These are phyloP conservation scores for Microthyrium microscopicum DNA, from an alignment of 2,329 filamentous ascomycete species.

Conservation along the genomic window DNA sequence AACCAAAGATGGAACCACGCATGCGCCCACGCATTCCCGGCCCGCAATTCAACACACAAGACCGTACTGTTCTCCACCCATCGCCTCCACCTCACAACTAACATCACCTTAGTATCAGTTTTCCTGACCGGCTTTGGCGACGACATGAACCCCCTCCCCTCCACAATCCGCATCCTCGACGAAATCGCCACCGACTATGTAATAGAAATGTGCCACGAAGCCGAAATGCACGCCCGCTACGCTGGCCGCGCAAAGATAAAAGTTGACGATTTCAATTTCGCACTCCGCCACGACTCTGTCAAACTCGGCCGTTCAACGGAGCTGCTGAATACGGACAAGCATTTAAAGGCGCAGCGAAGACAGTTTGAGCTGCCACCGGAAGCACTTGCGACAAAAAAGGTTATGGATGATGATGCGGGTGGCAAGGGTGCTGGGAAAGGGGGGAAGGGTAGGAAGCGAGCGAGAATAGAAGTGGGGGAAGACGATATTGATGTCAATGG, in stretches of 20 bases:
- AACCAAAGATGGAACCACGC: no score
- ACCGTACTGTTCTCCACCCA: no score
- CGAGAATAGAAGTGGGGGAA: background rate
- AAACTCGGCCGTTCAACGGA: constrained; percentile 84
- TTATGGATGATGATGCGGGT: constrained; percentile 19
- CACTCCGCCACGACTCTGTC: constrained; percentile 65
- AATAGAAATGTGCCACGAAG: constrained; percentile 81
- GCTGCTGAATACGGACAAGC: constrained; percentile 72
- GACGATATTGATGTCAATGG: background rate
- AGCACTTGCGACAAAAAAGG: constrained; percentile 38
- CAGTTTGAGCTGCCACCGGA: constrained; percentile 53
- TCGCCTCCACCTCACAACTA: no score
- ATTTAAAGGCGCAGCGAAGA: constrained; percentile 70
- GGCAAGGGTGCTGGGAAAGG: constrained; percentile 19
- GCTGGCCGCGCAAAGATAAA: constrained; percentile 91
- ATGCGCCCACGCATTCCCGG: no score
- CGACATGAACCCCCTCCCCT: constrained; percentile 57
- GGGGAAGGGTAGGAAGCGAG: constrained; percentile 8
- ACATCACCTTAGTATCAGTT: no score
- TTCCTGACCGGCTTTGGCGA: constrained; percentile 50
- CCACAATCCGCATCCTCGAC: constrained; percentile 76
- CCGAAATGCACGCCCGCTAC: constrained; percentile 70
- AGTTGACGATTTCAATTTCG: constrained; percentile 94
- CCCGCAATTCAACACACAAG: no score
- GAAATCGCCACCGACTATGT: constrained; percentile 85